These are phyloP conservation scores for Lentinula boryana DNA, from an alignment of 768 basidiomycete species.

Conservation along the genomic window DNA sequence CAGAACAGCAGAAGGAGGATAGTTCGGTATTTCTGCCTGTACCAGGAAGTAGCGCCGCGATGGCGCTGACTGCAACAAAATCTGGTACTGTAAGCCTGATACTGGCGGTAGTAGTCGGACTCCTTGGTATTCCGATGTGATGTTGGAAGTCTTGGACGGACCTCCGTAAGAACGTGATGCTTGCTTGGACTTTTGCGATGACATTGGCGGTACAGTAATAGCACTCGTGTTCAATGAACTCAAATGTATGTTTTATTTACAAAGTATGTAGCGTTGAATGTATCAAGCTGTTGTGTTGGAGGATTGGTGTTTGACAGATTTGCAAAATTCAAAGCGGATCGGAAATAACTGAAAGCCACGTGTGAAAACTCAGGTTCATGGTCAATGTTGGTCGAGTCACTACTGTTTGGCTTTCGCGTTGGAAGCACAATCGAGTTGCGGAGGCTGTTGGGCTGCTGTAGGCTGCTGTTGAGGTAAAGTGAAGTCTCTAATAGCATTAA, in stretches of 20 bases:
- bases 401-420: not conserved
- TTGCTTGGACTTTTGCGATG: not conserved
- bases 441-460: not conserved
- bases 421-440: not conserved
- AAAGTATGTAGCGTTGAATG: not conserved
- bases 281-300: not conserved
- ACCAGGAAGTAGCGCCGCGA: slow-evolving; percentile 34
- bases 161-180: not conserved
- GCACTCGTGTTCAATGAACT: not conserved
- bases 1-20: slow-evolving; percentile 47
- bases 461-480: slow-evolving; percentile 3
- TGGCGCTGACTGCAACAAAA: not conserved
- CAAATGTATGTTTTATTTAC: not conserved
- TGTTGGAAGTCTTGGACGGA: not conserved
- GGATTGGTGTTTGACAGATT: too few relatives aligned
- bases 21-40: slow-evolving; percentile 53
- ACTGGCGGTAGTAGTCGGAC: not conserved
- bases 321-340: too few relatives aligned
- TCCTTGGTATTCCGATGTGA: not conserved
- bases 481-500: not conserved
- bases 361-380: not conserved
- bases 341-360: not conserved
- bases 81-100: slow-evolving; percentile 5
- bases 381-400: not conserved
- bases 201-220: not conserved